Conservation (phyloP, 495 filamentous ascomycete species). For the Terfezia claveryi region DNA sequence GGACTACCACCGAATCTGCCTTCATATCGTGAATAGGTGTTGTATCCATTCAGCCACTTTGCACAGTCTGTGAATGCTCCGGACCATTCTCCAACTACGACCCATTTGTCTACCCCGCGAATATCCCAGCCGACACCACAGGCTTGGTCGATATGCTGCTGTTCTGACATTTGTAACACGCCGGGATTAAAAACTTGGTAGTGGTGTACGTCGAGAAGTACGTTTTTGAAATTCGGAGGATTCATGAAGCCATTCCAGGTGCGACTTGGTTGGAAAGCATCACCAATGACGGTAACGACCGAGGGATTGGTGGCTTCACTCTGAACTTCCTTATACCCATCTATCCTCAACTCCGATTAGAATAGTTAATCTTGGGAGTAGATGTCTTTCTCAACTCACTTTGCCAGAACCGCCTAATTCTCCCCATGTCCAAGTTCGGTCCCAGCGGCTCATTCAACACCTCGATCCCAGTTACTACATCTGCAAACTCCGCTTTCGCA, state of each 20-base stretch:
- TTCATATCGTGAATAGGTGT: conserved; percentile 48
- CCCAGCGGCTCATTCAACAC: conserved; percentile 49
- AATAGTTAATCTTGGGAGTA: not conserved
- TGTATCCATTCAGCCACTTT: conserved; percentile 45
- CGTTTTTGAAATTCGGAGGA: conserved; percentile 29
- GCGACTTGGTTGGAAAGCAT: conserved; percentile 38
- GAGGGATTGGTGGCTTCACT: conserved; percentile 21
- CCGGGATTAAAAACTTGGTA: conserved; percentile 45
- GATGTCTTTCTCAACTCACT: not conserved
- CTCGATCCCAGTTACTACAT: conserved; percentile 48
- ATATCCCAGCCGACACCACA: conserved; percentile 31
- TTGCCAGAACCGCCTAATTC: conserved; percentile 40
- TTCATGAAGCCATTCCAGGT: conserved; percentile 58
- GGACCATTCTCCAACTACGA: conserved; percentile 48
- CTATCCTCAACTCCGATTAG: not conserved
- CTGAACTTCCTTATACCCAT: too few relatives aligned
- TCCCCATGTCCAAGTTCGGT: conserved; percentile 27
- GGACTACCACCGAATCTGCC: conserved; percentile 30
- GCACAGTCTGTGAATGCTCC: conserved; percentile 56
- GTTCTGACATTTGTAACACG: conserved; percentile 28
- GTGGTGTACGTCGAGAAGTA: conserved; percentile 47
- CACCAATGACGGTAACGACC: conserved; percentile 37
- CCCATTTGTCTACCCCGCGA: conserved; percentile 41
- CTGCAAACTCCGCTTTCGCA: conserved; percentile 24
- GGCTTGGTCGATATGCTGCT: conserved; percentile 29